Base-by-base conservation (phyloP, 164 flowering plant species). In the Piper longum region DNA sequence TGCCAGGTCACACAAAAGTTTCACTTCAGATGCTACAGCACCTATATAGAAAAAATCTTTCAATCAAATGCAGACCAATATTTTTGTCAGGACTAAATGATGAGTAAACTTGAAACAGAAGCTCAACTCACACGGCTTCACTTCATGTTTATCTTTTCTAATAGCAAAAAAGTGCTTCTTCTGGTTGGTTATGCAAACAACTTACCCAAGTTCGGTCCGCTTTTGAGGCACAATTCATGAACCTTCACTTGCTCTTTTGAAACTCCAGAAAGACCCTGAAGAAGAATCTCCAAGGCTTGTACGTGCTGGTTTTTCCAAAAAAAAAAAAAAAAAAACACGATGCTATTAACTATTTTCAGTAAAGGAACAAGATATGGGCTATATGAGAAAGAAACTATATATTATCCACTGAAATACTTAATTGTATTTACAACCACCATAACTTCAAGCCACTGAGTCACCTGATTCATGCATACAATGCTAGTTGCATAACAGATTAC, bases 201-300 rank as follows among this genome's bases (percentile, higher is more conserved):
- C 73, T 72, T 71, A 93, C 99, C 99, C 56, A 90, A 90, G 67
- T 86, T 85, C 18, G 90, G 89, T 54, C 75, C 80, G 70, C 87
- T 93, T 77, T 88, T 90, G 6, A 93, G 75, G 82, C 95, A 90
- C 41, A 90, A 66, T 64, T 93, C 97, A 74, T 90, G 99, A 62
- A 88, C 70, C 83, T 83, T 80, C 54, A 90, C 74, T 4, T 83
- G 78, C 64, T 93, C 85, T 64, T 73, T 88, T n/a, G 80, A 85
- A 77, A 85, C 95, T 65, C 96, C 99, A 79, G 88, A 85, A 57
- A 93, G 87, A 60, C 99, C 97, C 61, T 83, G 96, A 72, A 93
- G 96, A 71, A 90, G 97, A 65, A 88, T 83, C 82, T 90, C 97
- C 57, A 93, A 83, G 51, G 99, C 97, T 72, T 90, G 97, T 64